Conservation (phyloP, 768 basidiomycete species). For the Hericium coralloides region DNA sequence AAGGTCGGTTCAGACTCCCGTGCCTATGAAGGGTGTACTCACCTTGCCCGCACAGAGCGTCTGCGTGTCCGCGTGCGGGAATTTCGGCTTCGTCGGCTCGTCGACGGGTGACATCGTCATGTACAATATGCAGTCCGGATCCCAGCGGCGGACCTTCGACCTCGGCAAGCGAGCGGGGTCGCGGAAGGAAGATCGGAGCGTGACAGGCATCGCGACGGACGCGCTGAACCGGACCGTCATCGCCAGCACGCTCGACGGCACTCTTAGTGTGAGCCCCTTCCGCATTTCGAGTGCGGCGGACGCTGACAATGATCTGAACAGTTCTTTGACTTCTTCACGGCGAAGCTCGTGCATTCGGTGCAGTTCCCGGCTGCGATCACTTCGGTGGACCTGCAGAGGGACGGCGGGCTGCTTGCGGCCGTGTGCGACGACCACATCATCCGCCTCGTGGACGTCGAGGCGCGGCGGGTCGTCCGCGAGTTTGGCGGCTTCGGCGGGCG, state of each 20-base stretch:
- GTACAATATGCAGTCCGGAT: conserved; percentile 98
- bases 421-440: conserved; percentile 83
- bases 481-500: conserved; percentile 74
- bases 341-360: conserved; percentile 60
- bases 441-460: conserved; percentile 88
- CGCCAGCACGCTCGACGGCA: conserved; percentile 83
- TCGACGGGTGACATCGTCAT: conserved; percentile 73
- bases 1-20: conserved; percentile 41
- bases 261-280: conserved; percentile 60
- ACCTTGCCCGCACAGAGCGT: conserved; percentile 47
- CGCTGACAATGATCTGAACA: conserved; percentile 21
- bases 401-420: conserved; percentile 75
- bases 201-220: conserved; percentile 84
- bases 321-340: conserved; percentile 96
- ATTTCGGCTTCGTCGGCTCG: conserved; percentile 83
- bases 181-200: conserved; percentile 35
- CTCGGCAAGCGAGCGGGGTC: conserved; percentile 53
- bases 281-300: background rate
- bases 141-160: conserved; percentile 69
- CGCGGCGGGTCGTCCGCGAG: conserved; percentile 79
- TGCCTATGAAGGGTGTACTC: background rate
- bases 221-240: conserved; percentile 74
- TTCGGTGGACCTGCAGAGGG: conserved; percentile 70
- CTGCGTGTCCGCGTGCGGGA: conserved; percentile 90
- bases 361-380: conserved; percentile 59